Evolutionary conservation across 179 eudicot genomes (phyloP), one percentile per base, ranked within the genome.

Genomic region (Heliamphora pulchella): DNA sequence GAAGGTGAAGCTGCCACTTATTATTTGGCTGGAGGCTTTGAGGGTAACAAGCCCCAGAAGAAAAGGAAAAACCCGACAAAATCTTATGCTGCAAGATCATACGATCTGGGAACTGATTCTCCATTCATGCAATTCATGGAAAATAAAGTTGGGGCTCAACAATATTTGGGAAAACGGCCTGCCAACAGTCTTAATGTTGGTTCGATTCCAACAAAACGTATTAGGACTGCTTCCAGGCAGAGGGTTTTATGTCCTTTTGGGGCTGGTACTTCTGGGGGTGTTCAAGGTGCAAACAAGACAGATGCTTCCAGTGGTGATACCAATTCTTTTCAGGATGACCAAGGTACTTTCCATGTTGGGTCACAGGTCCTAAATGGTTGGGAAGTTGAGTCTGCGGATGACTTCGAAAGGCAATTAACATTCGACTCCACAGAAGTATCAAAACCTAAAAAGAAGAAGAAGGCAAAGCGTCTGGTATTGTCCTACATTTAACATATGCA

Each of bases 261-360:
- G 83, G 87, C 86, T 61, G 97, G 88, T 46, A 70, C 89, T 78
- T 73, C 93, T 78, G 92, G 91, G 71, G 76, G 78, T 76, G 14
- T 86, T 78, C 93, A 89, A 64, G 86, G 83, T 58, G 88, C 93
- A 46, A 88, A 83, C 80, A 91, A 88, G 86, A 81, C 90, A 67
- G 97, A 91, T 82, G 93, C 90, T 84, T 94, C 97, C 31, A 96
- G 98, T 86, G 98, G 95, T 71, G 99, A 96, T 88, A 96, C 94
- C 39, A 89, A 87, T 85, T 94, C 99, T 59, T 94, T 88, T 83
- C 98, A 92, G 87, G 99, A 91, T 86, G 99, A 94, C 74, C 96
- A 87, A 79, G 89, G 90, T 85, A 85, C 91, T 80, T 71, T 88
- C 8, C 90, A 84, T 83, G 97, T 91, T 76, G 98, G 91, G 74